These are phyloP conservation scores for Filobasidium wieringae DNA, from an alignment of 768 basidiomycete genomes.

Conservation along the genomic window DNA sequence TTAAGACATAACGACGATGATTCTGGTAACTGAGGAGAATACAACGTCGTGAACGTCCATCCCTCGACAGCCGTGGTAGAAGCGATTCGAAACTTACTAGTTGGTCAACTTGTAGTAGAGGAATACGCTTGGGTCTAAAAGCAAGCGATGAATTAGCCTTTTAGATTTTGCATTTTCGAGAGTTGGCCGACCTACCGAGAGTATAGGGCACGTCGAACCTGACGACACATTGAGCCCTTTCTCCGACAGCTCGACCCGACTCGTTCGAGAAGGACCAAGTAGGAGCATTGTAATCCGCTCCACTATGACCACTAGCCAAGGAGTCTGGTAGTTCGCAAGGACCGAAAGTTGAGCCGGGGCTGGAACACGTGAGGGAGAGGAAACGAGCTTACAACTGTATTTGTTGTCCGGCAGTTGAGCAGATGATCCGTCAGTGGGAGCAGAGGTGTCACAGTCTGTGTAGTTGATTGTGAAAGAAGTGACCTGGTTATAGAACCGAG, in stretches of 20 bases:
- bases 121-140: slow-evolving; percentile 53
- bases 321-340: slow-evolving; percentile 19
- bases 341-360: not conserved
- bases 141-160: not conserved
- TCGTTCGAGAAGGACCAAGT: slow-evolving; percentile 58
- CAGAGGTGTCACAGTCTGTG: slow-evolving; percentile 68
- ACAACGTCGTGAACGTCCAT: not conserved
- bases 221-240: slow-evolving; percentile 57
- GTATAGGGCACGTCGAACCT: slow-evolving; percentile 72
- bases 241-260: slow-evolving; percentile 43
- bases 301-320: slow-evolving; percentile 42
- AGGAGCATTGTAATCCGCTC: slow-evolving; percentile 46
- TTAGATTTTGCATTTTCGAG: not conserved
- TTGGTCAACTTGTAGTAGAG: slow-evolving; percentile 71
- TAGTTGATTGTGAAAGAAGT: slow-evolving; percentile 93
- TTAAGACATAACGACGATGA: slow-evolving; percentile 93
- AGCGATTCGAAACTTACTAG: slow-evolving; percentile 27
- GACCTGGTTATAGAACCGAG: slow-evolving; percentile 53
- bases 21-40: slow-evolving; percentile 79
- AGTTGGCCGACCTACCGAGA: slow-evolving; percentile 41
- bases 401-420: slow-evolving; percentile 45
- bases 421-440: slow-evolving; percentile 45
- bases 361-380: slow-evolving; percentile 48
- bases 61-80: not conserved
- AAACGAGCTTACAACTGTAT: slow-evolving; percentile 29